Conservation (phyloP, 176 grass and related monocot species). For the Musa beccarii region DNA sequence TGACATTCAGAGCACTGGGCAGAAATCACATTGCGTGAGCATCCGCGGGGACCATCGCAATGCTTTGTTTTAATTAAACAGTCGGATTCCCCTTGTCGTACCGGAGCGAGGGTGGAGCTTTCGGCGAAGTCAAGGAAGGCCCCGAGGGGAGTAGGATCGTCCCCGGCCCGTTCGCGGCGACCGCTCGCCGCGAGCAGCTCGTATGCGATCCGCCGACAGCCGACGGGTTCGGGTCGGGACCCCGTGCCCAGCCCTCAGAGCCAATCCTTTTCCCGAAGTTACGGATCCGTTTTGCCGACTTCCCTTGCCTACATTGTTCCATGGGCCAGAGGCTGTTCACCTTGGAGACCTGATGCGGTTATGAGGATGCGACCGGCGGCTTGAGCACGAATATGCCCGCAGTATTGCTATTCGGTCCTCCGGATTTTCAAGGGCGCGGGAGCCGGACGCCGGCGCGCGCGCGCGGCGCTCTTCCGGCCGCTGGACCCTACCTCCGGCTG, state of each 20-base stretch:
- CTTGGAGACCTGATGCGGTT: conserved; percentile 46
- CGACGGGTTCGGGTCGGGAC: no score
- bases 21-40: conserved; percentile 66
- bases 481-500: not conserved
- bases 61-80: conserved; percentile 60
- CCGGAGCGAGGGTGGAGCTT: no score
- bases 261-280: conserved; percentile 25
- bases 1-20: conserved; percentile 70
- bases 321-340: conserved; percentile 45
- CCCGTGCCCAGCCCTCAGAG: conserved; percentile 24
- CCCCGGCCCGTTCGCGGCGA: no score
- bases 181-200: no score
- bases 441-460: no score
- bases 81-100: conserved; percentile 48
- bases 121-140: no score
- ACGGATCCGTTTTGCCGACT: conserved; percentile 23
- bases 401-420: no score
- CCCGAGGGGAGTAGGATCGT: no score
- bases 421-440: no score
- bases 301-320: conserved; percentile 46
- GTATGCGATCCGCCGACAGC: no score
- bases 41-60: conserved; percentile 44
- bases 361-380: no score
- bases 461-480: conserved; percentile 22
- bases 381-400: no score